Conservation (phyloP, 2,329 filamentous ascomycete genomes). For the Thermoascus crustaceus region DNA sequence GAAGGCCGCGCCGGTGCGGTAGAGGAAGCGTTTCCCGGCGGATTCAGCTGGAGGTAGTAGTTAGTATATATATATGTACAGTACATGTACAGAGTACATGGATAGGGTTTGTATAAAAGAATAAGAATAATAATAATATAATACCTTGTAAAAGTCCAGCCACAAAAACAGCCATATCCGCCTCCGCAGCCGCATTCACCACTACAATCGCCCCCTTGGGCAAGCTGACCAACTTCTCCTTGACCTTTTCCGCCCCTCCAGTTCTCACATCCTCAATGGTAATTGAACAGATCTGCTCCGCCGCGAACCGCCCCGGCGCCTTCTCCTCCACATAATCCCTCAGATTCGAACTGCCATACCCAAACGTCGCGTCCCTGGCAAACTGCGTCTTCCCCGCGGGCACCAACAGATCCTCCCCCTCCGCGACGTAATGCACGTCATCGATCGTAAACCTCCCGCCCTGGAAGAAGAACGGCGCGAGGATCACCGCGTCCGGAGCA, state of each 20-base stretch:
- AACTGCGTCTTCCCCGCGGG: conserved; percentile 49
- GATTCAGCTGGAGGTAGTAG: conserved; percentile 19
- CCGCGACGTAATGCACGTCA: conserved; percentile 52
- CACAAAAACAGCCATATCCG: too few species aligned
- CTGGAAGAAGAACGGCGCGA: conserved; percentile 53
- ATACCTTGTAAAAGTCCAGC: too few species aligned
- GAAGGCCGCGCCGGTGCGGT: conserved; percentile 41
- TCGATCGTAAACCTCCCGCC: conserved; percentile 51
- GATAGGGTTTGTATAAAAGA: too few species aligned
- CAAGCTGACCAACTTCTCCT: conserved; percentile 31
- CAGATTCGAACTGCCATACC: conserved; percentile 48
- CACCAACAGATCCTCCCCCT: conserved; percentile 38
- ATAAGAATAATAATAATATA: too few species aligned
- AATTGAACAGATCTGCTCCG: conserved; percentile 37
- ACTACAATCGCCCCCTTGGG: conserved; percentile 39
- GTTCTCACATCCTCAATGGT: conserved; percentile 41
- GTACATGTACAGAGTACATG: too few species aligned
- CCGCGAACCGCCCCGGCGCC: conserved; percentile 34
- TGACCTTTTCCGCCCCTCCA: conserved; percentile 38
- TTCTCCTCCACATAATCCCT: conserved; percentile 50
- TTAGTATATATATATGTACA: conserved; percentile 1
- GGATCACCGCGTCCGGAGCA: conserved; percentile 44
- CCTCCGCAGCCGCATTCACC: too few species aligned
- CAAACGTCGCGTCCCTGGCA: conserved; percentile 50
- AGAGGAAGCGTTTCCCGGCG: conserved; percentile 39